Evolutionary conservation across 2,329 filamentous ascomycete species (phyloP), one percentile per base, ranked within the genome.

Genomic region (Pseudomassariella vexata): DNA sequence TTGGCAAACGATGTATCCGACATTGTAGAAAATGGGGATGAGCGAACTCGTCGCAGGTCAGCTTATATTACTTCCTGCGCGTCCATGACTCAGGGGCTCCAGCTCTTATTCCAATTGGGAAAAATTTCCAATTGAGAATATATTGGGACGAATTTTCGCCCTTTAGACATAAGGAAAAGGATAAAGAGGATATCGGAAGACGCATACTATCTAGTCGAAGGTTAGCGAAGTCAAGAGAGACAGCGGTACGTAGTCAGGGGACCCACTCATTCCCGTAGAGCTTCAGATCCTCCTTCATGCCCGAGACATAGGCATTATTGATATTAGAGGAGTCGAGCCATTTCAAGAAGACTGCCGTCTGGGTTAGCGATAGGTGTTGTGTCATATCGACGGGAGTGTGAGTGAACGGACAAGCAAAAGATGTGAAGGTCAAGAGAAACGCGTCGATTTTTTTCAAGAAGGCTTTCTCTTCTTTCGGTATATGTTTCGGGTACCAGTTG

Each of bases 391-490:
- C 5, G 7, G 9, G n/a, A 29, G 16, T 8, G 17, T 19, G 8
- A 12, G 6, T 14, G 8, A 17, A 15, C 29, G 24, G 24, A 32
- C 29, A 61, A 52, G 57, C 57, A 12, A 61, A 32, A 39, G 57
- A 62, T 22, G 59, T 59, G 36, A 59, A 60, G 0, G 54, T 54
- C 18, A 53, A 26, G 26, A 55, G 46, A 32, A 53, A 53, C 33
- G 42, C 49, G 30, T 56, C 32, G 17, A 30, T 26, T 22, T 35
- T 35, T 15, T 22, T 28, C 2, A 35, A 18, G 10, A 35, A 22
- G 50, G 19, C 22, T 16, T 35, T 34, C 28, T 38, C 32, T 12
- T 35, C 23, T 12, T 17, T 6, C 5, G 28, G 32, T 12, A 27
- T 32, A 17, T 32, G 16, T 17, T 15, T 31, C 4, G 29, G 28